Base-by-base conservation (phyloP, 2,329 filamentous ascomycete genomes). In the Fusarium sp. region DNA sequence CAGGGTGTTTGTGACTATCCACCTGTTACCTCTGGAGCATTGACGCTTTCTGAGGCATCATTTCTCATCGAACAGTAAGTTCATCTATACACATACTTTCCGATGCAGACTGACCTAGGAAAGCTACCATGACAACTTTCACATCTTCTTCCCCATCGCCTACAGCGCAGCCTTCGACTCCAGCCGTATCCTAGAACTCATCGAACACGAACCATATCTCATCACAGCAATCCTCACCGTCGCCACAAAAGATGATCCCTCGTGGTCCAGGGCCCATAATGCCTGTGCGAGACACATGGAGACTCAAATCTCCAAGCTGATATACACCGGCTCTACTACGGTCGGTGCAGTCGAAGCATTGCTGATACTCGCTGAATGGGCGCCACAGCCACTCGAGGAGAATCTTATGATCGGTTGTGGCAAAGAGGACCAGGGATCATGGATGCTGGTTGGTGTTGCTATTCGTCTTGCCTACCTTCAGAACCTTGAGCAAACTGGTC, bases 371-470 rank as follows among this genome's bases (percentile, higher is more conserved):
- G 92, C 92, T 0, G 92, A 94, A 77, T 94, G 92, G 92, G 91
- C 91, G 11, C 91, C 91, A 0, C 91, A 92, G 69, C 89, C 90
- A 0, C 86, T 90, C 4, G 84, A 90, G 10, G 87, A 87, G 38
- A 88, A 89, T 35, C 89, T 89, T 37, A 86, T 88, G 32, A 90
- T 94, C 25, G 92, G 92, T 0, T 87, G 91, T 62, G 92, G 92
- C 13, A 92, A 94, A 79, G 92, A 94, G 78, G 92, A 94, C 75
- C 88, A 92, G 49, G 91, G 92, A 35, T 91, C 91, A 0, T 94
- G 92, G 92, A 94, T 94, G 91, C 90, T 93, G 75, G 91, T 93
- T 10, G 92, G 92, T 3, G 87, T 92, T 25, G 92, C 92, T 6
- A 82, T 94, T 11, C 87, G 92, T 11, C 88, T 93, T 6, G 92